Percentiles rank a stretch among this genome's conserved stretches.
phyloP scores from a whole-genome alignment of 2,329 filamentous ascomycete genomes.

The Pseudofabraea citricarpa region DNA sequence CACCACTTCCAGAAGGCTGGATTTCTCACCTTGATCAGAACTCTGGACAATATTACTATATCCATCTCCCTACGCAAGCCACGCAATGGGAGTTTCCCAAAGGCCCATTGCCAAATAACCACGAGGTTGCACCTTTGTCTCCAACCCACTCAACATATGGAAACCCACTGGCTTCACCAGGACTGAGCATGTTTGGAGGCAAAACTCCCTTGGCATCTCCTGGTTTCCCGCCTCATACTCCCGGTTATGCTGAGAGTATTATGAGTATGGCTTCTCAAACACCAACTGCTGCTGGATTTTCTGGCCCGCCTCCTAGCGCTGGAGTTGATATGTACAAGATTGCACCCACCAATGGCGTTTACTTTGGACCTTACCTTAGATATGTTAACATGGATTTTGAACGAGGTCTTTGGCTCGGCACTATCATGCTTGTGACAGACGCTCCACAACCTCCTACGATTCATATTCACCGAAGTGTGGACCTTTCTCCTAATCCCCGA shows the following conservation, averaged over 20 bases:
- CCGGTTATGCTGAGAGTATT: constrained; percentile 80
- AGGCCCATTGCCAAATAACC: constrained; percentile 81
- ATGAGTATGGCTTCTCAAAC: constrained; percentile 74
- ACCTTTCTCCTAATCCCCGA: constrained; percentile 87
- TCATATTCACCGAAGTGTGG: constrained; percentile 84
- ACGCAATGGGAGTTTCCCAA: constrained; percentile 99
- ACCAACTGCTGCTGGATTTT: constrained; percentile 76
- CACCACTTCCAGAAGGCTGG: constrained; percentile 94
- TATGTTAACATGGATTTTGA: constrained; percentile 98
- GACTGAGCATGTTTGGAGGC: constrained; percentile 43
- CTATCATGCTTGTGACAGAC: constrained; percentile 89
- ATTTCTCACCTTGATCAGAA: constrained; percentile 94
- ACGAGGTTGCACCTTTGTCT: constrained; percentile 78
- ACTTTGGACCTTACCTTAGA: constrained; percentile 92
- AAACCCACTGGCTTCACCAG: constrained; percentile 66
- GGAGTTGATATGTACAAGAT: constrained; percentile 95
- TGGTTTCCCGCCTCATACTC: constrained; percentile 75
- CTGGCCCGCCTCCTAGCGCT: constrained; percentile 79
- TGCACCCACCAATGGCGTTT: constrained; percentile 89
- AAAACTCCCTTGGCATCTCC: constrained; percentile 73
- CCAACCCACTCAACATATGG: constrained; percentile 74
- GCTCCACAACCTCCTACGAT: constrained; percentile 90
- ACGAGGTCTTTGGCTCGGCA: constrained; percentile 84
- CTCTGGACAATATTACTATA: constrained; percentile 98
- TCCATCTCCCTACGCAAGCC: constrained; percentile 88